Percentiles rank a stretch among this genome's conserved stretches.
Evolutionary conservation across 1,284 basidiomycete genomes (phyloP).

Genomic region (Apiotrichum gracile): DNA sequence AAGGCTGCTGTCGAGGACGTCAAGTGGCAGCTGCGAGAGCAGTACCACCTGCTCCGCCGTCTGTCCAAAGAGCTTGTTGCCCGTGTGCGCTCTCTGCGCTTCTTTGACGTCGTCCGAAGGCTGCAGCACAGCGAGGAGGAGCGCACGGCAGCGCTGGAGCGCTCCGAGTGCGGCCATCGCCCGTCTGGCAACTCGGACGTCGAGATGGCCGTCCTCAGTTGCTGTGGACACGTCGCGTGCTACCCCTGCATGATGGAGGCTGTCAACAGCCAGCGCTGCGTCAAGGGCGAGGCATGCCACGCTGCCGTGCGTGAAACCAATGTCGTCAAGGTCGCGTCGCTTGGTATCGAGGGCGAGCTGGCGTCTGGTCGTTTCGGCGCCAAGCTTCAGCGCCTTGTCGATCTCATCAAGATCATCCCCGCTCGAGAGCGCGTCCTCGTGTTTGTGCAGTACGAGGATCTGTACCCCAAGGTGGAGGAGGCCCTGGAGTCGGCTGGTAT

Average conservation of each 20-base stretch:
- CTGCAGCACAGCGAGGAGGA: constrained; percentile 67
- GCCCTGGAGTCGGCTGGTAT: constrained; percentile 69
- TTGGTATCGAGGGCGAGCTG: constrained; percentile 75
- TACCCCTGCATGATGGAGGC: constrained; percentile 62
- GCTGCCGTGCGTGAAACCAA: constrained; percentile 68
- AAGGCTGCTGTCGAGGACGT: constrained; percentile 49
- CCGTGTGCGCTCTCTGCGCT: constrained; percentile 77
- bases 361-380: constrained; percentile 75
- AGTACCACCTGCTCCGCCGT: constrained; percentile 74
- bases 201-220: constrained; percentile 76
- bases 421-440: constrained; percentile 75
- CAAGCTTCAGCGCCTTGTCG: constrained; percentile 78
- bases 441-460: constrained; percentile 89
- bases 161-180: constrained; percentile 42
- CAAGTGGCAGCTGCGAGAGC: constrained; percentile 76
- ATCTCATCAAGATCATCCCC: constrained; percentile 73
- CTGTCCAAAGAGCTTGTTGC: constrained; percentile 81
- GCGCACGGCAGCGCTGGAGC: constrained; percentile 32
- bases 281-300: constrained; percentile 64
- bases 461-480: constrained; percentile 82
- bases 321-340: constrained; percentile 70
- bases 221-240: constrained; percentile 84
- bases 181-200: constrained; percentile 52
- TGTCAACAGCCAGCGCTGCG: constrained; percentile 73
- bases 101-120: constrained; percentile 83